Percentiles rank a stretch among this genome's conserved stretches.
These are phyloP conservation scores for Naegleria gruberi DNA, from an alignment of 208 protist genomes.

Conservation along the genomic window DNA sequence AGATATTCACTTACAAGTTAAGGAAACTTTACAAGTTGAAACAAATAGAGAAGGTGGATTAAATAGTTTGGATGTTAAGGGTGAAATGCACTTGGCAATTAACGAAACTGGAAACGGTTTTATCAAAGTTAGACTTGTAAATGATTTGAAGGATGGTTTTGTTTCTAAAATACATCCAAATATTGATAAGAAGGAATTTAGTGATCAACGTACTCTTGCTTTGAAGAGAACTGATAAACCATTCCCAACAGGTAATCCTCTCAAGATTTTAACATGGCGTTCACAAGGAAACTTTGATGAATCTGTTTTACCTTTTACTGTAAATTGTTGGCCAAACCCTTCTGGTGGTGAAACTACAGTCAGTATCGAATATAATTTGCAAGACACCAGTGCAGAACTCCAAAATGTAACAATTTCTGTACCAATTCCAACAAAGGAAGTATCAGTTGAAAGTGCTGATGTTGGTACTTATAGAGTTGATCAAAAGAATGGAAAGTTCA, in stretches of 20 bases:
- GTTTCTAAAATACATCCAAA: neutral
- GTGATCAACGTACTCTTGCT: neutral
- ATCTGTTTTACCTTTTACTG: neutral
- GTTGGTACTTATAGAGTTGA: neutral
- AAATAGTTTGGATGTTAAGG: neutral
- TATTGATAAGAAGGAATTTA: neutral
- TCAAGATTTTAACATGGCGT: slow-evolving; percentile 5
- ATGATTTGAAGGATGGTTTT: neutral
- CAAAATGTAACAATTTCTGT: neutral
- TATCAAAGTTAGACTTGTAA: neutral
- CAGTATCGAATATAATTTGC: neutral
- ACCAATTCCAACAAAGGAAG: neutral
- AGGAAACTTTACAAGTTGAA: neutral
- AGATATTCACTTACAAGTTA: neutral
- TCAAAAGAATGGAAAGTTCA: neutral
- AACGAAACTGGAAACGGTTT: neutral
- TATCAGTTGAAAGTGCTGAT: neutral
- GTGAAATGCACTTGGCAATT: neutral
- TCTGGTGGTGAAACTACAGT: neutral
- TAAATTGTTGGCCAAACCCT: slow-evolving; percentile 5
- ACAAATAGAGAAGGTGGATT: neutral
- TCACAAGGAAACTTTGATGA: neutral
- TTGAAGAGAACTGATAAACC: neutral
- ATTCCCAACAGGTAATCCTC: neutral
- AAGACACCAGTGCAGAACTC: neutral